Evolutionary conservation across 495 filamentous ascomycete species (phyloP), one percentile per base, ranked within the genome.

Genomic region (Podospora appendiculata): DNA sequence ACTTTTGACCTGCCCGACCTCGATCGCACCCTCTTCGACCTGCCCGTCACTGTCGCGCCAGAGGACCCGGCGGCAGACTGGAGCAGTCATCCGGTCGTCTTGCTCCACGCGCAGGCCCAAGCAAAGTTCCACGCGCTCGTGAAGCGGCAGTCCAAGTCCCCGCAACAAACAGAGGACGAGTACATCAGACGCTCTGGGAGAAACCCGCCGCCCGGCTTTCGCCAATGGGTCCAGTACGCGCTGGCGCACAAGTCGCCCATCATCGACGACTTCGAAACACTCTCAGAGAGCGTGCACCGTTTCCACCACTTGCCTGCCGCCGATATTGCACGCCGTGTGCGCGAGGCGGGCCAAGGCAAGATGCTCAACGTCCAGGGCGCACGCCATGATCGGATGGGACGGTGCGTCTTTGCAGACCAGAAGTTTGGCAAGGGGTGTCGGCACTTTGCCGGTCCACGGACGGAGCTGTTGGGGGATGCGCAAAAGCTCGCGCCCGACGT

Each of bases 171-270:
- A 9, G 61, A 70, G 3, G 59, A 62, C 3, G 77, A 82, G 58
- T 85, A 86, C 56, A 59, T 58, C 35, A 70, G 74, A 7, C 70
- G 80, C 14, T 80, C 84, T 52, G 56, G 64, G 1, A 62, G 74
- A 12, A 64, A 69, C 73, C 85, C 85, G 3, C 85, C 85, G 11
- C 84, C 84, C n/a, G 83, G 83, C 5, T 88, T 86, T 56, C 76
- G 81, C 46, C 64, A 62, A 41, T 88, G 85, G 85, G 87, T 80
- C 59, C 64, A 74, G 45, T 86, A 80, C 53, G 85, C 85, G 11
- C 68, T 76, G 51, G 72, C 80, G 45, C 67, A 73, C 13, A 69
- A 77, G 9, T 77, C 78, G 18, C 62, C 81, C 45, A 74, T 85
- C 17, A 73, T 88, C 45, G 85, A 87, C 53, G 84, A 86, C 53